Evolutionary conservation across 129 eudicot genomes (phyloP), one percentile per base, ranked within the genome.

Genomic region (Smallanthus sonchifolius): DNA sequence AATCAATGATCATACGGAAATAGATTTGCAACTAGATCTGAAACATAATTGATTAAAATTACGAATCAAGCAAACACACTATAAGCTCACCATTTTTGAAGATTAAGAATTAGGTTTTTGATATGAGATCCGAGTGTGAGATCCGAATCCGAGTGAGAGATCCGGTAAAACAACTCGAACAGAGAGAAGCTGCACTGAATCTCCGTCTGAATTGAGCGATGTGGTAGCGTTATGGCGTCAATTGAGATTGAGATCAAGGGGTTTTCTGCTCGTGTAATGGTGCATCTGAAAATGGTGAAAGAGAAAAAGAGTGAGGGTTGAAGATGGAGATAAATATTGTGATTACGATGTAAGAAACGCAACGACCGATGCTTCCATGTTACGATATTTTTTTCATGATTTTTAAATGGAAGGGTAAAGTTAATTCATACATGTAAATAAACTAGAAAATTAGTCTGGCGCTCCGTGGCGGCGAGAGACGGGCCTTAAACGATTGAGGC

Each of bases 61-160:
- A 59, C 39, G 37, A 51, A 65, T 72, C 73, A 63, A 51, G 45
- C 36, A 65, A 32, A 57, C 20, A 59, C 70, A 75, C 37, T 28
- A 32, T 7, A 56, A 77, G 15, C 86, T 84, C 79, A 86, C 90
- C 92, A 86, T 89, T 75, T 49, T 80, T 10, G 63, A 47, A 65
- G 79, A 79, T 78, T 49, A 60, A 44, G 44, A 56, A 57, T 48
- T 57, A 55, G 68, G 11, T n/a, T 69, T 35, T 57, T 19, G 39
- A 77, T 32, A 35, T 7, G 76, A 65, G 81, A 76, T 82, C 70
- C 72, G 67, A 69, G 30, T 24, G 30, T 24, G 30, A 67, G 91
- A 86, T 84, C 88, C 76, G 73, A 81, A 86, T 84, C 88, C 76
- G 73, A 81, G 62, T 80, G 71, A 65, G 77, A 70, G 83, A 83